Base-by-base conservation (phyloP, 192 early-diverging fungal species). In the Coemansia erecta region DNA sequence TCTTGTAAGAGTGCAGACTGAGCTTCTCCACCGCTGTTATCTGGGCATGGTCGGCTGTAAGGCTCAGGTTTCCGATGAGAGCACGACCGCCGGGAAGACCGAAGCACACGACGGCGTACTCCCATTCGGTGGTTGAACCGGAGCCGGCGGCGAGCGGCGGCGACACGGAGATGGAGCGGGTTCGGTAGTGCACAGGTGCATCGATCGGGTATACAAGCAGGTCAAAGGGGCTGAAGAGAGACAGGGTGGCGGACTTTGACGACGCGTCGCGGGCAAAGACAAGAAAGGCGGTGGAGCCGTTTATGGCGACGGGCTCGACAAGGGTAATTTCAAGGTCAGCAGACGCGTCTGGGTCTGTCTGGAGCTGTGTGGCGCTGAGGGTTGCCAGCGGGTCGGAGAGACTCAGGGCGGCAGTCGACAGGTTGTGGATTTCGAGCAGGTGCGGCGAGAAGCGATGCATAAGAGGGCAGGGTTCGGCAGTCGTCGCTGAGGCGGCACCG, bases 41-140 rank as follows among this genome's bases (percentile, higher is more conserved):
- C 49, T 77, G 74, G 17, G 74, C 56, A 6, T 56, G 57, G 17
- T 58, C 68, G 0, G 23, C 4, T 1, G 45, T 54, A 18, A 77
- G 21, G 9, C 60, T 64, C 44, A 77, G 54, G 24, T 70, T 71
- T 1, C 74, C 74, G 6, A 77, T 26, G 18, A 71, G 35, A 17
- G 44, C 56, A 9, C 53, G 56, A 17, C 74, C 68, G 14, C 58
- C 53, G 15, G 61, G 18, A 18, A 72, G 31, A 1, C 69, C 68
- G 57, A 77, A 63, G 45, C 68, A 68, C n/a, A 64, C 60, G 7
- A 72, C 54, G 0, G 54, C 35, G 60, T 68, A 77, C 65, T 77
- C 68, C 74, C 74, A 77, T 44, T 71, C 64, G 18, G 64, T 68
- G 43, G 53, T 64, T 46, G 58, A 64, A 6, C 68, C 74, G 33